Conservation (phyloP, 306 rosid species). For the Inga leiocalycina region DNA sequence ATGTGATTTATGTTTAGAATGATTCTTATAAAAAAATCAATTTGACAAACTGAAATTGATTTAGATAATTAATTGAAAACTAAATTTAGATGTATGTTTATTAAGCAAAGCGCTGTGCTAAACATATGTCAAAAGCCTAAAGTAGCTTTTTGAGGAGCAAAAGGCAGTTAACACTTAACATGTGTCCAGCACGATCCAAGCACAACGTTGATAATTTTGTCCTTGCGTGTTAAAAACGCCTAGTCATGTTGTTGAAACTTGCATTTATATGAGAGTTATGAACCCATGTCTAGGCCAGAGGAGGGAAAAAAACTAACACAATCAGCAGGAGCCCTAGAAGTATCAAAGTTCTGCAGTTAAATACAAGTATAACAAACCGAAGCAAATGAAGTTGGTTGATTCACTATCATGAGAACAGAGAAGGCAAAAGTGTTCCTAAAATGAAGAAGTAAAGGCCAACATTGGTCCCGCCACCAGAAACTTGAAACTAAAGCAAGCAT, state of each 20-base stretch:
- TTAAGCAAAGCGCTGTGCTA: no score
- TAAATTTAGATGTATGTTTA: no score
- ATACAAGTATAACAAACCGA: not conserved
- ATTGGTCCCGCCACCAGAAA: slow-evolving; percentile 13
- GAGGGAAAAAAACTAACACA: not conserved
- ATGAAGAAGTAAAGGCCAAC: not conserved
- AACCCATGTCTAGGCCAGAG: not conserved
- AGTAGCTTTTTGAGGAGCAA: no score
- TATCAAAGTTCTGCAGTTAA: not conserved
- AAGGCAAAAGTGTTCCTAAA: not conserved
- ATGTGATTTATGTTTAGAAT: no score
- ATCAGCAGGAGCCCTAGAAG: not conserved
- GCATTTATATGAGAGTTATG: not conserved
- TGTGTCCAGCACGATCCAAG: no score
- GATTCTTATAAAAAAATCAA: no score
- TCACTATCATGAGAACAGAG: not conserved
- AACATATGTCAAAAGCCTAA: no score
- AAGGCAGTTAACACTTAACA: no score
- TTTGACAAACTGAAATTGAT: no score
- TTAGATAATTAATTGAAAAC: no score
- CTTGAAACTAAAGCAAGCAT: slow-evolving; percentile 38
- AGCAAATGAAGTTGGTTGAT: not conserved
- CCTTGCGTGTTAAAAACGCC: no score
- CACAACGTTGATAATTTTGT: no score
- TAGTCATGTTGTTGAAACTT: not conserved